Evolutionary conservation across 768 basidiomycete genomes (phyloP), one percentile per base, ranked within the genome.

Genomic region (Kwoniella sp.): DNA sequence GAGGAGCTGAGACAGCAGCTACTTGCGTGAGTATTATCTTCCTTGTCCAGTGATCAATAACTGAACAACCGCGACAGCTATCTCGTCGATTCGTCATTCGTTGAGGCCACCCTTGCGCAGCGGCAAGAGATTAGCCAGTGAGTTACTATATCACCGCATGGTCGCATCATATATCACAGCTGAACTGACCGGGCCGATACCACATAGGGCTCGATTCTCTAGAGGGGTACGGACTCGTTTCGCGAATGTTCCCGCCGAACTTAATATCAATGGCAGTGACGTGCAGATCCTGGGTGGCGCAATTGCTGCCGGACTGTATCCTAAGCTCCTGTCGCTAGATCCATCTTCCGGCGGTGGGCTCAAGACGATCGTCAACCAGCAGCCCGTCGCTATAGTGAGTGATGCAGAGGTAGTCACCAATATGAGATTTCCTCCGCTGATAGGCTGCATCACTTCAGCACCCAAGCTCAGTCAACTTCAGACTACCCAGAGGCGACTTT

Each of bases 1-100:
- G 95, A 98, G 78, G 95, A 97, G 74, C 84, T 97, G 36, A 87
- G 94, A 27, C 92, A 93, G 73, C 95, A 99, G 77, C 86, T 91
- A 66, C 82, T 92, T 58, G 87, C 88, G 84, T 90, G 72, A 67
- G 80, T 65, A 12, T 25, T 60, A 10, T 25, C 2, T 48, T 26
- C 8, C 56, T 17, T 48, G 25, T 33, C 7, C 4, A 19, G 17
- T 3, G 40, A 10, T 13, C n/a, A 58, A 4, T 22, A 19, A 21
- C 29, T 58, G 50, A 48, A 25, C 10, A 24, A 26, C 40, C 49
- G 9, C 7, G 5, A 9, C 13, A 91, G 90, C 21, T 93, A 95
- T 80, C 81, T 98, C 49, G 85, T 95, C 13, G 95, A 98, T 77
- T 90, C 92, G 4, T 84, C 85, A 0, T 92, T 97, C 75, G 87